Evolutionary conservation across 345 rosid genomes (phyloP).

Genomic region (Anastatica hierochuntica): DNA sequence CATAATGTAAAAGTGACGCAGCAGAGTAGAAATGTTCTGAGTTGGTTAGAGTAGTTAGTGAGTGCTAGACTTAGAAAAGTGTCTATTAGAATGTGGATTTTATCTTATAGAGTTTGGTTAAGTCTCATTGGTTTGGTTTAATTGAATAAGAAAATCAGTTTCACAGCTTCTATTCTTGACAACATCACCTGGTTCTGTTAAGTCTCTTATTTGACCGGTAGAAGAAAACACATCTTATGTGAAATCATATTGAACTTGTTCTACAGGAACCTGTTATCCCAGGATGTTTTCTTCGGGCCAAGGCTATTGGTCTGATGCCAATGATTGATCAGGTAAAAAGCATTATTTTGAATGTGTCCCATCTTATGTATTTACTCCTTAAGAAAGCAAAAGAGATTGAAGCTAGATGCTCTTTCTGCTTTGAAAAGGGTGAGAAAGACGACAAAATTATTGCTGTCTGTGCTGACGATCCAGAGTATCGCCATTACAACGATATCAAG

Average conservation of each 20-base stretch:
- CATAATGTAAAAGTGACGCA: neutral
- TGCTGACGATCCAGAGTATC: conserved; percentile 97
- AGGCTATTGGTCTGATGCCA: conserved; percentile 98
- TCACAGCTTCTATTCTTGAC: too few species aligned
- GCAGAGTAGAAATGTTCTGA: neutral
- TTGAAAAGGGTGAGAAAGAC: conserved; percentile 92
- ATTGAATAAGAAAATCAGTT: too few species aligned
- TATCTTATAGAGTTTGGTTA: too few species aligned
- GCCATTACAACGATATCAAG: conserved; percentile 80
- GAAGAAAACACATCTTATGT: too few species aligned
- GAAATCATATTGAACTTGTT: neutral
- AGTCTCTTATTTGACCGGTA: too few species aligned
- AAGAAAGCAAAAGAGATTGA: neutral
- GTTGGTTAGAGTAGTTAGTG: neutral
- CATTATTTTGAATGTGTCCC: conserved; percentile 1
- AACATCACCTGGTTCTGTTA: too few species aligned
- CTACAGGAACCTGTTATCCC: conserved; percentile 93
- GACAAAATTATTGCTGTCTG: conserved; percentile 99
- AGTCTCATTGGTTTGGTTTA: too few species aligned
- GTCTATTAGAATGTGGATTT: too few species aligned
- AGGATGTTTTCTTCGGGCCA: conserved; percentile 94
- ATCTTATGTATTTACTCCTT: too few species aligned
- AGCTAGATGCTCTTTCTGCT: neutral
- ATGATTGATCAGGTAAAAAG: conserved; percentile 91
- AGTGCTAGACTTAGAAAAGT: too few species aligned